Evolutionary conservation across 768 basidiomycete species (phyloP), one percentile per base, ranked within the genome.

Genomic region (Hydnum rufescens): DNA sequence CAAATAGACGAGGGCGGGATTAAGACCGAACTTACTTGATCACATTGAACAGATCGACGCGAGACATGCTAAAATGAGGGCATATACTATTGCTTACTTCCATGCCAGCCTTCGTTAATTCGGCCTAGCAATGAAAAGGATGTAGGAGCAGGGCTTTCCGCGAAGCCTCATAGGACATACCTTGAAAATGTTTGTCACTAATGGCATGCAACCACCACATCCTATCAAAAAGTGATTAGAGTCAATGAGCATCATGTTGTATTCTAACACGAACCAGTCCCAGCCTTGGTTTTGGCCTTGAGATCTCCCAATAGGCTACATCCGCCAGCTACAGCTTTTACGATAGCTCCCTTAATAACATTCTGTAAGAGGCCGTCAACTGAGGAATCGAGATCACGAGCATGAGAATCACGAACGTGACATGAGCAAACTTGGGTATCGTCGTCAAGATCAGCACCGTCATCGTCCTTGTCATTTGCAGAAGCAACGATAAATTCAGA

Each of bases 371-470:
- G 13, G 22, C 22, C 13, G 22, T 13, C 22, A 39, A 13, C 36
- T 39, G 36, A 39, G 22, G 22, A 13, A 1, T 62, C 65, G 23
- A 82, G 36, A 49, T 18, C 25, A 19, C 25, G 31, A 4, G 3
- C 32, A 29, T 2, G 22, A 26, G 31, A 4, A 32, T 54, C 29
- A 60, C 68, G 42, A 51, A 71, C 71, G 60, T 83, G 77, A 54
- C 80, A 82, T 30, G 73, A 75, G 63, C 82, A 84, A 46, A 84
- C 70, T 60, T 80, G 79, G 1, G 77, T 70, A 55, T 80, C 79
- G 53, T 80, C 78, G 51, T 81, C 80, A 5, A 82, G 69, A 53
- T 82, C 80, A 4, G 68, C 74, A 2, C 78, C 80, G 48, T 75
- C 71, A 19, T 71, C 72, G 36, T 74, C 76, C 3, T 68, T 71